phyloP scores from a whole-genome alignment of 768 basidiomycete species.

The Tylopilus sp. region DNA sequence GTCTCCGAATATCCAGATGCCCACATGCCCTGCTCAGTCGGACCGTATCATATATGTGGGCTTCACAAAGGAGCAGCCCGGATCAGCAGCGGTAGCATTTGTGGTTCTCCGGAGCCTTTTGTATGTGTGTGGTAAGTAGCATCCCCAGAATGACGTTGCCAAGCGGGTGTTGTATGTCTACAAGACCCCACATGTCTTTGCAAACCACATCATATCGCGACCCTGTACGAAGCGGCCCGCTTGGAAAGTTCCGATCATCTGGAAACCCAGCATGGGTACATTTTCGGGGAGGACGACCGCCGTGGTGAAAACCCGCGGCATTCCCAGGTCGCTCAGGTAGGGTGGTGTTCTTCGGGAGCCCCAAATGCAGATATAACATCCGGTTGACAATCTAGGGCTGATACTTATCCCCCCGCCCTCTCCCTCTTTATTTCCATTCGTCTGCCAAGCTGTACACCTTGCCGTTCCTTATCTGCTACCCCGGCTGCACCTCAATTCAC shows the following conservation, averaged over 20 bases:
- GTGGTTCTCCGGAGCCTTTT: neutral
- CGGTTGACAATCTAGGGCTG: too few relatives aligned
- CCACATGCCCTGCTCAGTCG: neutral
- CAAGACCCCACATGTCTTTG: neutral
- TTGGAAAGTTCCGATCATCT: conserved; percentile 5
- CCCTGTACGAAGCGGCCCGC: neutral
- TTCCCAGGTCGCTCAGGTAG: conserved; percentile 19
- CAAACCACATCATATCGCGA: neutral
- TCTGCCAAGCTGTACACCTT: too few relatives aligned
- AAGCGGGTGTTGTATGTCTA: neutral
- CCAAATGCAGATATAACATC: conserved; percentile 23
- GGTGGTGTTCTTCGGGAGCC: too few relatives aligned
- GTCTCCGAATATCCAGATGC: neutral
- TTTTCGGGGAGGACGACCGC: conserved; percentile 6
- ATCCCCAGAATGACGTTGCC: neutral
- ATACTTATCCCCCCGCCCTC: too few relatives aligned
- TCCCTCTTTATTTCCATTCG: too few relatives aligned
- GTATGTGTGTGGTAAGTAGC: neutral
- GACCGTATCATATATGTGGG: neutral
- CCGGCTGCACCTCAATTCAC: too few relatives aligned
- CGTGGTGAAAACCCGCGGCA: conserved; percentile 23
- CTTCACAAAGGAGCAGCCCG: neutral
- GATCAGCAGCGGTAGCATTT: neutral
- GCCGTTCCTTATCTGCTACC: conserved; percentile 18
- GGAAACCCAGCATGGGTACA: neutral